A percentile compares a stretch with the other conserved stretches of the same genome.
These are phyloP conservation scores for Phaffomyces opuntiae DNA, from an alignment of 805 yeast species.

Conservation along the genomic window DNA sequence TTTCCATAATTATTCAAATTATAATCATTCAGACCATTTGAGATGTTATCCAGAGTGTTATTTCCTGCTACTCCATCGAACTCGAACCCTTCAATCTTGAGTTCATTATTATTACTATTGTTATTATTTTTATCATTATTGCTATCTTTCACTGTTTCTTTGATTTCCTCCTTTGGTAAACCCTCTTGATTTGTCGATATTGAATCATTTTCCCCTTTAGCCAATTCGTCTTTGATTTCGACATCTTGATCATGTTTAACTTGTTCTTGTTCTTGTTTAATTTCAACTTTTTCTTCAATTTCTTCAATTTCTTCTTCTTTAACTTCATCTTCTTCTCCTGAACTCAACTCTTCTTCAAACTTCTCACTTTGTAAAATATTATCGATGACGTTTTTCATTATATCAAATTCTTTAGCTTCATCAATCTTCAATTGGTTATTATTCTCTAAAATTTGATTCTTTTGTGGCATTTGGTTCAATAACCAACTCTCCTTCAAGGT, in stretches of 20 bases:
- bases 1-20: constrained; percentile 5
- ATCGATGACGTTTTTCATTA: constrained; percentile 4
- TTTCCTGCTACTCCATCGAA: neutral
- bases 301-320: constrained; percentile 1
- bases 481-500: constrained; percentile 50
- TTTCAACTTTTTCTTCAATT: constrained; percentile 1
- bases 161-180: too few relatives aligned
- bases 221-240: neutral
- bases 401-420: constrained; percentile 9
- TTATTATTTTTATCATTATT: too few relatives aligned
- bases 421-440: neutral
- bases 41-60: constrained; percentile 5
- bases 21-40: constrained; percentile 2
- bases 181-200: too few relatives aligned
- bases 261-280: neutral
- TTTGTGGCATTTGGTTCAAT: constrained; percentile 42
- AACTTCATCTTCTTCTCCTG: constrained; percentile 6
- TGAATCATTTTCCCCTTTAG: neutral
- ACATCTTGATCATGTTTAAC: neutral
- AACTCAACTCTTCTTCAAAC: constrained; percentile 10
- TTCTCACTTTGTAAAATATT: constrained; percentile 4
- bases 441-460: neutral
- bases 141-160: neutral
- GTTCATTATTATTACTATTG: neutral
- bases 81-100: neutral